Base-by-base conservation (phyloP, 306 rosid species). In the Castanopsis chinensis region DNA sequence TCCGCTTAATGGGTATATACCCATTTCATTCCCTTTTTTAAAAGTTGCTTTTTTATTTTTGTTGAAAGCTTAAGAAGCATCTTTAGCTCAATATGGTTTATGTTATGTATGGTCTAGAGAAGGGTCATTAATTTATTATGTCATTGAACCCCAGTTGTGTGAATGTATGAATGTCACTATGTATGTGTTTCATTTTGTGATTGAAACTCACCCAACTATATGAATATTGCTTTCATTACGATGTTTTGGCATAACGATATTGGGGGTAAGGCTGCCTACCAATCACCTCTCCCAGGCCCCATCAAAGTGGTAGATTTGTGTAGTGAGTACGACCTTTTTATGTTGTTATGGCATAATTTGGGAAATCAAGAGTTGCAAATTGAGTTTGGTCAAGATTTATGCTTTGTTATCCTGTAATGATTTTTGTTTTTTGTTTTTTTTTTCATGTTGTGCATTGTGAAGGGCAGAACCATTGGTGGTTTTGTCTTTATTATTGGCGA, bases 1-100 rank as follows among this genome's bases (percentile, higher is more conserved):
- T 9, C 98, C 98, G 27, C 75, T 87, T n/a, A 87, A 92, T 75
- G 98, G 97, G 97, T 94, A 37, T 94, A 32, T 52, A 80, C 63
- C 21, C 5, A 23, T 51, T 28, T 76, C 9, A 4, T 67, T 8
- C 54, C 4, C 54, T 20, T 63, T 79, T 1, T 68, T 27, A 20
- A 12, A 41, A 8, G 45, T 41, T 8, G 20, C 3, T 28, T 4
- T 1, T 20, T 27, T 41, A n/a, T n/a, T 56, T 21, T 56, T 68
- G 28, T 19, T 68, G 45, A 35, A 35, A 33, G 52, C 37, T n/a
- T 49, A 49, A 49, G 53, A 10, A 49, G 1, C 53, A 12, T 49
- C 45, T 41, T 49, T 10, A 49, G 53, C 53, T 3, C 15, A 49
- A 49, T 49, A 15, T 49, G 53, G 5, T 49, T 49, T 49, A 49